Conservation (phyloP, 2,329 filamentous ascomycete species). For the Clarireedia paspali region DNA sequence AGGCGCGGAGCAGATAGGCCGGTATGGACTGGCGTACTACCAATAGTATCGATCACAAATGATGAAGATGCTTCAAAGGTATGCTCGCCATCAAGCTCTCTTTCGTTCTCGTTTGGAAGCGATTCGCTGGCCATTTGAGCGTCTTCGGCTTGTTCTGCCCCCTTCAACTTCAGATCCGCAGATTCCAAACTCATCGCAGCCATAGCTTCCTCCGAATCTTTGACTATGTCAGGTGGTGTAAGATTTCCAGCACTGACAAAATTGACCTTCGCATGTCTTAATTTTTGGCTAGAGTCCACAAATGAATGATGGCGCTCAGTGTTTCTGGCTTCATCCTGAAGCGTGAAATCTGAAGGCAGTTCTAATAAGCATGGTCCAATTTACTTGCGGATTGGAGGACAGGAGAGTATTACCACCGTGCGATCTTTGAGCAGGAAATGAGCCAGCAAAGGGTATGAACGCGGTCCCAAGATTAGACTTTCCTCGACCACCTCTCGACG, state of each 20-base stretch:
- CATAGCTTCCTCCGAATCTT: constrained; percentile 25
- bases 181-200: constrained; percentile 20
- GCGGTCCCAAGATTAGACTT: constrained; percentile 9
- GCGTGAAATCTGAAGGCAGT: constrained; percentile 20
- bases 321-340: constrained; percentile 52
- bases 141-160: constrained; percentile 2
- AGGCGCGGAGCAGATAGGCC: constrained; percentile 27
- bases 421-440: constrained; percentile 10
- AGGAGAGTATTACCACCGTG: constrained; percentile 13
- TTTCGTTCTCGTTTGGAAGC: background rate
- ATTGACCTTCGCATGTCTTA: constrained; percentile 46
- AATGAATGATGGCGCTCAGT: constrained; percentile 42
- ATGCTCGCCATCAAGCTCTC: constrained; percentile 4
- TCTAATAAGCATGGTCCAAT: background rate
- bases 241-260: constrained; percentile 54
- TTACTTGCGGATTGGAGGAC: background rate
- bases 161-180: background rate
- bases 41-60: constrained; percentile 32
- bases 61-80: background rate
- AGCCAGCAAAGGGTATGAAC: constrained; percentile 19
- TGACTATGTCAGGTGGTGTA: constrained; percentile 25
- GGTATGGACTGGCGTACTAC: constrained; percentile 24
- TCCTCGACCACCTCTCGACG: constrained; percentile 9
- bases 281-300: constrained; percentile 39
- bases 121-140: background rate